These are phyloP conservation scores for Asterochloris erici DNA, from an alignment of 139 green algal species.

Conservation along the genomic window DNA sequence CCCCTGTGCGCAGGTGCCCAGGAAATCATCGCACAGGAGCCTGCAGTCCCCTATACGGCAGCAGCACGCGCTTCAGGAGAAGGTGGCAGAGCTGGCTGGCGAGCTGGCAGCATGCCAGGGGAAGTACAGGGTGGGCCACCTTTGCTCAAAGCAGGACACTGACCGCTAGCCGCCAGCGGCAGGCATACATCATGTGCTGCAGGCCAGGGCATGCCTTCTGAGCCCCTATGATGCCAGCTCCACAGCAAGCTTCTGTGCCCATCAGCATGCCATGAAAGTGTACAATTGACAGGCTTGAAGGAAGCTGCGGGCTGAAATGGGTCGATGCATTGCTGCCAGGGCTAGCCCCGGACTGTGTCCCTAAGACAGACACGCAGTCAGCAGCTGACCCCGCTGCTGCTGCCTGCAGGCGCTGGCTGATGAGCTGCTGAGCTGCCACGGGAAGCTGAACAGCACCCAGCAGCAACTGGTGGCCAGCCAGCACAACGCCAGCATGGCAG, in stretches of 20 bases:
- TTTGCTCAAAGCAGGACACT: too few relatives aligned
- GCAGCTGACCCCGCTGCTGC: neutral
- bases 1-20: neutral
- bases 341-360: neutral
- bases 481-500: neutral
- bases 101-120: too few relatives aligned
- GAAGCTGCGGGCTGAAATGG: neutral
- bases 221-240: neutral
- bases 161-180: too few relatives aligned
- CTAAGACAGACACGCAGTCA: neutral
- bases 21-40: neutral
- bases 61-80: neutral
- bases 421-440: neutral
- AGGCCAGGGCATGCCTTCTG: too few relatives aligned
- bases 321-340: neutral
- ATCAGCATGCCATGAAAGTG: neutral
- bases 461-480: neutral
- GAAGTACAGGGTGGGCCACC: too few relatives aligned
- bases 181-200: too few relatives aligned
- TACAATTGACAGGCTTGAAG: neutral
- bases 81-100: neutral
- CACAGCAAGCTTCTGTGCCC: neutral
- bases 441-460: constrained; percentile 6
- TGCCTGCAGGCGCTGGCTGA: neutral
- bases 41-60: neutral